phyloP scores from a whole-genome alignment of 164 flowering plant genomes.

The Berberis vulgaris region DNA sequence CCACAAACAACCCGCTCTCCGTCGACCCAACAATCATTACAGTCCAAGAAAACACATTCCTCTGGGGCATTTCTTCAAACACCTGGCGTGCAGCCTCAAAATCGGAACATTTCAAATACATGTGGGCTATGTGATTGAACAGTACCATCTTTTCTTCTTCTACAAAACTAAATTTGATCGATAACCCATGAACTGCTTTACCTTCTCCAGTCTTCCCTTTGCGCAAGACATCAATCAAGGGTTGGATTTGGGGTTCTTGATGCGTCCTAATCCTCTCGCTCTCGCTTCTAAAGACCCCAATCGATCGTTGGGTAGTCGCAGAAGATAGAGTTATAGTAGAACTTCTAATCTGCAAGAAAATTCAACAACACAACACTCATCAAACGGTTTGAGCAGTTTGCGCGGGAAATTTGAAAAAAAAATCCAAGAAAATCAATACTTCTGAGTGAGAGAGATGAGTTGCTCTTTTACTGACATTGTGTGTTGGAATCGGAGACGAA shows the following conservation, averaged over 20 bases:
- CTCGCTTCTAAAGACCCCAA: too few species aligned
- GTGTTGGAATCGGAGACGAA: background rate
- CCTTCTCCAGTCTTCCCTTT: constrained; percentile 25
- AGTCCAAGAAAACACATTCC: constrained; percentile 56
- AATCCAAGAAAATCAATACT: background rate
- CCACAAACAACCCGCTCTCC: constrained; percentile 27
- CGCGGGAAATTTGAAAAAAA: background rate
- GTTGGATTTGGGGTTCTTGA: constrained; percentile 2
- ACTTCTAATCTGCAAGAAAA: background rate
- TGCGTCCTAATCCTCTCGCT: background rate
- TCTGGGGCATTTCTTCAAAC: constrained; percentile 35
- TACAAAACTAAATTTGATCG: constrained; percentile 27
- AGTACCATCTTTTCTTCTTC: constrained; percentile 20
- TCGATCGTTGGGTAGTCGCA: too few species aligned
- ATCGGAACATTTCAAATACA: constrained; percentile 43
- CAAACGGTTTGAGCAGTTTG: background rate
- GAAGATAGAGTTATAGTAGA: background rate
- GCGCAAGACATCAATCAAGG: constrained; percentile 30
- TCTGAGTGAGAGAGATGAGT: too few species aligned
- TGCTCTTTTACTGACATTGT: background rate
- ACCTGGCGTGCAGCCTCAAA: constrained; percentile 24
- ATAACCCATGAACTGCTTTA: constrained; percentile 36
- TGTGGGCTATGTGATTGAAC: constrained; percentile 39
- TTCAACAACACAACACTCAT: too few species aligned
- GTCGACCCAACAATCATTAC: constrained; percentile 51